Evolutionary conservation across 1,139 yeast species (phyloP).

Genomic region (Geotrichum histeridarum): DNA sequence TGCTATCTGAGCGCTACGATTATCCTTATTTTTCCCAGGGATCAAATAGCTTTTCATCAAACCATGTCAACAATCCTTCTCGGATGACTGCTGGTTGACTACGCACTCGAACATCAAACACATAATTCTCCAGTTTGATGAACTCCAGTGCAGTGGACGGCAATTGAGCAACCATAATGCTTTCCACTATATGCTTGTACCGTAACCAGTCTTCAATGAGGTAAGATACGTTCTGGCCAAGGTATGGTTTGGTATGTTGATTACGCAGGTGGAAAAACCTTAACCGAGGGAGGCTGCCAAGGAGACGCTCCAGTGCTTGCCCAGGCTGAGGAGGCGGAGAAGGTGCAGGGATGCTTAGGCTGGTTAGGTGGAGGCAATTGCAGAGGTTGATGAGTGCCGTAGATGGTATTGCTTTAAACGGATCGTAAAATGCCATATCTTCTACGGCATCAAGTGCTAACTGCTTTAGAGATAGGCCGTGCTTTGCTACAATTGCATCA

Average conservation of each 20-base stretch:
- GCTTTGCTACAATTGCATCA: constrained; percentile 16
- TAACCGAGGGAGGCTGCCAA: constrained; percentile 19
- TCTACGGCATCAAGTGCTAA: constrained; percentile 20
- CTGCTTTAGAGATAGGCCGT: constrained; percentile 16
- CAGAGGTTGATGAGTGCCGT: constrained; percentile 1
- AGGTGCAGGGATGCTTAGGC: constrained; percentile 20
- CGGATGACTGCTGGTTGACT: constrained; percentile 19
- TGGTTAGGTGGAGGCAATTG: constrained; percentile 16
- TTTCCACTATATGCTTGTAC: constrained; percentile 20
- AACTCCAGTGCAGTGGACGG: constrained; percentile 21
- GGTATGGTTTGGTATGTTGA: constrained; percentile 20
- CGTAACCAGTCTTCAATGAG: constrained; percentile 24
- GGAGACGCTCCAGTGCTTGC: constrained; percentile 11
- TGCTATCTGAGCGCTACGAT: neutral
- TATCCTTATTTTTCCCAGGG: constrained; percentile 17
- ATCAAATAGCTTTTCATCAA: constrained; percentile 21
- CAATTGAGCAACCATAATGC: constrained; percentile 18
- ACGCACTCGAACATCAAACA: constrained; percentile 22
- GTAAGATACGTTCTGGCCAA: constrained; percentile 25
- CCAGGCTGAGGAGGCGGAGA: constrained; percentile 4
- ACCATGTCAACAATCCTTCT: constrained; percentile 25
- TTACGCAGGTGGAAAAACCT: constrained; percentile 22
- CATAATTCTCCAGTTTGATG: constrained; percentile 24
- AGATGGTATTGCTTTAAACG: constrained; percentile 15
- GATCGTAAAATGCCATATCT: constrained; percentile 15